Percentiles rank a stretch among this genome's conserved stretches.
phyloP scores from a whole-genome alignment of 345 rosid genomes.

The Sisymbrium altissimum region DNA sequence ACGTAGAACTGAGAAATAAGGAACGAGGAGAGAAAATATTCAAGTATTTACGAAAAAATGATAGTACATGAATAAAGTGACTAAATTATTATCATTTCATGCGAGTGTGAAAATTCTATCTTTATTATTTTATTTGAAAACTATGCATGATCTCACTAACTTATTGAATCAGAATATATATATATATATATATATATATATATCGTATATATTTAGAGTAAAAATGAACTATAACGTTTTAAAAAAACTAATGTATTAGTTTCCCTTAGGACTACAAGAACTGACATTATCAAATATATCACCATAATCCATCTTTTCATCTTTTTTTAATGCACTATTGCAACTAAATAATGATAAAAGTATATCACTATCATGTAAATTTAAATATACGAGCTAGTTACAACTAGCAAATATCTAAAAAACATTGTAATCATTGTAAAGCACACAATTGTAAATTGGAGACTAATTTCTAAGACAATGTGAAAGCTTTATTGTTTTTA shows the following conservation, averaged over 20 bases:
- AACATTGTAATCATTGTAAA: background rate
- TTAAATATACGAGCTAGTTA: background rate
- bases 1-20: conserved; percentile 4
- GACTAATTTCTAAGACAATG: background rate
- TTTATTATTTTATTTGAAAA: background rate
- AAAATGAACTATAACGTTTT: background rate
- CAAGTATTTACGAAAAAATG: conserved; percentile 8
- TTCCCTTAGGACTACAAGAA: background rate
- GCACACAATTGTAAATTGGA: background rate
- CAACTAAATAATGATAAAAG: background rate
- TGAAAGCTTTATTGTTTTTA: background rate
- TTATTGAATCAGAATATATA: background rate
- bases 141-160: background rate
- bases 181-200: too few species aligned
- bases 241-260: background rate
- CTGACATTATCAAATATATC: background rate
- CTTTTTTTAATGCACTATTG: background rate
- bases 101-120: background rate
- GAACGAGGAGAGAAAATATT: background rate
- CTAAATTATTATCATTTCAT: background rate
- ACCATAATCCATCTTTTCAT: background rate
- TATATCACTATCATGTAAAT: background rate
- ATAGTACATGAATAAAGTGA: background rate
- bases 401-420: background rate
- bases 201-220: background rate